These are phyloP conservation scores for Candida buenavistaensis DNA, from an alignment of 1,139 yeast species.

Conservation along the genomic window DNA sequence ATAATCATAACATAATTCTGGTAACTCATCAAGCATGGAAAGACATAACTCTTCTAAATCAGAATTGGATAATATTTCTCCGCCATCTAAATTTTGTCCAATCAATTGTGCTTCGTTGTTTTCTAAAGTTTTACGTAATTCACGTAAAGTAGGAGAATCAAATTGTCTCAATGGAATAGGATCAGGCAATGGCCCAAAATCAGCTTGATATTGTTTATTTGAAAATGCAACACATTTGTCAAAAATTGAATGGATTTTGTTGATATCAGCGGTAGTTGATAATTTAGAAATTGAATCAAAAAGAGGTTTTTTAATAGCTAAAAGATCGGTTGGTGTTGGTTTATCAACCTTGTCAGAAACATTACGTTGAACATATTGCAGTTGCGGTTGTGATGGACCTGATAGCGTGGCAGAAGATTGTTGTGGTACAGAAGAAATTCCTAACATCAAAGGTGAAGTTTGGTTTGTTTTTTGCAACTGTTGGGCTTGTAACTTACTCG, in stretches of 20 bases:
- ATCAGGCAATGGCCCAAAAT: slow-evolving; percentile 73
- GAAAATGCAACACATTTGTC: slow-evolving; percentile 32
- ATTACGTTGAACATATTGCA: slow-evolving; percentile 1
- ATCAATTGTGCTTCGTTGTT: slow-evolving; percentile 29
- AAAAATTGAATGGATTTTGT: slow-evolving; percentile 34
- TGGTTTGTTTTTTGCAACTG: slow-evolving; percentile 2
- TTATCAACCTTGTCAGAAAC: slow-evolving; percentile 13
- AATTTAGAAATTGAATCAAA: slow-evolving; percentile 23
- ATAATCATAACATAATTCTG: slow-evolving; percentile 89
- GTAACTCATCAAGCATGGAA: slow-evolving; percentile 85
- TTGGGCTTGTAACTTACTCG: slow-evolving; percentile 6
- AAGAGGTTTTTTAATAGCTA: slow-evolving; percentile 25
- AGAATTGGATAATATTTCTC: slow-evolving; percentile 29
- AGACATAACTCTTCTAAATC: slow-evolving; percentile 83
- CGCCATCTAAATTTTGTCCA: slow-evolving; percentile 4
- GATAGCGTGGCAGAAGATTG: too few relatives aligned
- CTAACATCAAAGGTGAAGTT: too few relatives aligned
- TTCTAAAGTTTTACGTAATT: slow-evolving; percentile 57
- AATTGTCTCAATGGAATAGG: slow-evolving; percentile 65
- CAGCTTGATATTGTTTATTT: slow-evolving; percentile 37
- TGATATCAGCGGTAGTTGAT: slow-evolving; percentile 25
- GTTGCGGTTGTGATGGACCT: not conserved
- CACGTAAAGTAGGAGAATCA: slow-evolving; percentile 80
- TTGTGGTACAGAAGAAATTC: slow-evolving; percentile 3
- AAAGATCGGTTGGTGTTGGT: slow-evolving; percentile 26